phyloP scores from a whole-genome alignment of 352 stramenopile species.

The Pythium guiyangense region DNA sequence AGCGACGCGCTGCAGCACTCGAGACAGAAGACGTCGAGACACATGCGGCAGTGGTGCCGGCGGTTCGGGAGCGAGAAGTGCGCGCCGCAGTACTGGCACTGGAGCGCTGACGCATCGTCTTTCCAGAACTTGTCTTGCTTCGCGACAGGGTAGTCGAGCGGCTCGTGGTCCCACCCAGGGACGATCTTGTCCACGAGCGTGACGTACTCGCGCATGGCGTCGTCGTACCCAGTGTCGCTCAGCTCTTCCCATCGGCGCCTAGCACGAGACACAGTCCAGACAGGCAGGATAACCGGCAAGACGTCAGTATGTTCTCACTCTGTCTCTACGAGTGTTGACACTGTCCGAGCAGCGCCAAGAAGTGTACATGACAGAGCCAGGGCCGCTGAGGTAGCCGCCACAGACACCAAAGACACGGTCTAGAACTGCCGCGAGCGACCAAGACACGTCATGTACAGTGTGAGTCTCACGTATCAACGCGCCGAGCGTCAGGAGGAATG shows the following conservation, averaged over 20 bases:
- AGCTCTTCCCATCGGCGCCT: conserved; percentile 68
- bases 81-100: conserved; percentile 45
- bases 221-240: conserved; percentile 29
- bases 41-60: conserved; percentile 71
- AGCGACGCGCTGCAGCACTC: conserved; percentile 40
- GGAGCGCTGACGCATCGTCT: conserved; percentile 31
- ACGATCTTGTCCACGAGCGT: conserved; percentile 53
- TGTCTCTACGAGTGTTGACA: no score
- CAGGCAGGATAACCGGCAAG: neutral
- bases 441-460: neutral
- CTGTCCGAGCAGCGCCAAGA: neutral
- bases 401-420: conserved; percentile 42
- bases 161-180: conserved; percentile 50
- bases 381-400: conserved; percentile 34
- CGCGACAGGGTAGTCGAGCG: conserved; percentile 46
- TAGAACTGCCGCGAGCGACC: conserved; percentile 16
- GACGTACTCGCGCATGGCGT: conserved; percentile 57
- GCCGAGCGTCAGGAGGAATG: no score
- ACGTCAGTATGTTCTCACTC: neutral
- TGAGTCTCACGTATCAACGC: neutral
- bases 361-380: conserved; percentile 53
- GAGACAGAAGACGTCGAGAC: conserved; percentile 65
- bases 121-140: conserved; percentile 58
- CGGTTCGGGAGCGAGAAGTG: conserved; percentile 39
- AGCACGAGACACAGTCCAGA: neutral